A percentile compares a stretch with the other conserved stretches of the same genome.
Evolutionary conservation across 106 monocot genomes (phyloP).

Genomic region (Dendrobium officinale): DNA sequence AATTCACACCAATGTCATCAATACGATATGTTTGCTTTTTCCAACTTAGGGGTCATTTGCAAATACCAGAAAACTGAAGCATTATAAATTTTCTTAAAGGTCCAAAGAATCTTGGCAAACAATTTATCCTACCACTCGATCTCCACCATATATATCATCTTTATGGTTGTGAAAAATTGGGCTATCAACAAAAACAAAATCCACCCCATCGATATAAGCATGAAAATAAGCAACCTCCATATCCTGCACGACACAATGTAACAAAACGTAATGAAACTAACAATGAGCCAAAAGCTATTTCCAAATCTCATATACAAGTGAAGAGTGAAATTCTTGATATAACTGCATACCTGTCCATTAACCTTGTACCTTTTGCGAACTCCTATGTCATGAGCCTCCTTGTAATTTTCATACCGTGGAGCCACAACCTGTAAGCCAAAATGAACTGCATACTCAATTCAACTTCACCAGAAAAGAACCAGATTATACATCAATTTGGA

Average conservation of each 20-base stretch:
- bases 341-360: constrained; percentile 54
- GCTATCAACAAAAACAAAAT: constrained; percentile 69
- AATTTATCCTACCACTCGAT: constrained; percentile 7
- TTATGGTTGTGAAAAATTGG: constrained; percentile 44
- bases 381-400: constrained; percentile 48
- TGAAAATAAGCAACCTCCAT: constrained; percentile 49
- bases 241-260: neutral
- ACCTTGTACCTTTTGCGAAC: constrained; percentile 44
- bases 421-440: constrained; percentile 47
- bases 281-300: neutral
- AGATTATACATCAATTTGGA: no score
- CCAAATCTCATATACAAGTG: neutral
- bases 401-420: constrained; percentile 62
- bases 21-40: no score
- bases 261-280: neutral
- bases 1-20: no score
- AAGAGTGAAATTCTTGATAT: no score
- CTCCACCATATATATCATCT: constrained; percentile 61
- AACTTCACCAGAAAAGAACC: neutral
- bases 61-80: neutral
- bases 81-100: neutral
- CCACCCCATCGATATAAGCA: constrained; percentile 67
- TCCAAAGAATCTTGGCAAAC: neutral
- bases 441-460: neutral
- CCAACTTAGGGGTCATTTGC: neutral